Conservation (phyloP, 306 rosid genomes). For the Sophora flavescens region DNA sequence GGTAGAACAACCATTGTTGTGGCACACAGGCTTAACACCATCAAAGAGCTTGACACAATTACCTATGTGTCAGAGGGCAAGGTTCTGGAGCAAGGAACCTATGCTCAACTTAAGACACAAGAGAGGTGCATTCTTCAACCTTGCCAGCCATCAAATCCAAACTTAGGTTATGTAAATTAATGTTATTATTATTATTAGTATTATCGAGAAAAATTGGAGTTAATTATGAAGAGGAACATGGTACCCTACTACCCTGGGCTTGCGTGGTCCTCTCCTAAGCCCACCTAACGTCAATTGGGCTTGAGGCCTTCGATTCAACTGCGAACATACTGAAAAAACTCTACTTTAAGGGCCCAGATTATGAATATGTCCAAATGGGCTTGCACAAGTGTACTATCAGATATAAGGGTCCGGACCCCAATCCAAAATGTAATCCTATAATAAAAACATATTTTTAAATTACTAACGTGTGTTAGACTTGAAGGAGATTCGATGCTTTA, state of each 20-base stretch:
- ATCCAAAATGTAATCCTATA: too few species aligned
- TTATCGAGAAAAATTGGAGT: background rate
- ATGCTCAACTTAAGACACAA: conserved; percentile 75
- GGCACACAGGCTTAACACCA: conserved; percentile 92
- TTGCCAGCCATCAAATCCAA: conserved; percentile 67
- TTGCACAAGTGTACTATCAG: background rate
- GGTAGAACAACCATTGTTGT: conserved; percentile 91
- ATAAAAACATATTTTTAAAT: too few species aligned
- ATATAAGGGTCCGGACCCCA: background rate
- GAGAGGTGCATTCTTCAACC: conserved; percentile 87
- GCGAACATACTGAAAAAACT: too few species aligned
- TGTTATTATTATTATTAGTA: too few species aligned
- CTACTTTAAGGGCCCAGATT: background rate
- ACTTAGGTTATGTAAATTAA: too few species aligned
- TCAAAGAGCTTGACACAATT: conserved; percentile 80
- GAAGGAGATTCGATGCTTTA: too few species aligned
- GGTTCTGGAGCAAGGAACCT: conserved; percentile 86
- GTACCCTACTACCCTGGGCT: background rate
- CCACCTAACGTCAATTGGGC: background rate
- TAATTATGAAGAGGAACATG: conserved; percentile 12
- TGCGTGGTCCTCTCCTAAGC: background rate
- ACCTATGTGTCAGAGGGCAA: conserved; percentile 85
- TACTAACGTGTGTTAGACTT: too few species aligned
- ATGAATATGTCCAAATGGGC: background rate
- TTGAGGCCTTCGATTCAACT: background rate